These are phyloP conservation scores for Marasmius tenuissimus DNA, from an alignment of 1,284 basidiomycete genomes.

Conservation along the genomic window DNA sequence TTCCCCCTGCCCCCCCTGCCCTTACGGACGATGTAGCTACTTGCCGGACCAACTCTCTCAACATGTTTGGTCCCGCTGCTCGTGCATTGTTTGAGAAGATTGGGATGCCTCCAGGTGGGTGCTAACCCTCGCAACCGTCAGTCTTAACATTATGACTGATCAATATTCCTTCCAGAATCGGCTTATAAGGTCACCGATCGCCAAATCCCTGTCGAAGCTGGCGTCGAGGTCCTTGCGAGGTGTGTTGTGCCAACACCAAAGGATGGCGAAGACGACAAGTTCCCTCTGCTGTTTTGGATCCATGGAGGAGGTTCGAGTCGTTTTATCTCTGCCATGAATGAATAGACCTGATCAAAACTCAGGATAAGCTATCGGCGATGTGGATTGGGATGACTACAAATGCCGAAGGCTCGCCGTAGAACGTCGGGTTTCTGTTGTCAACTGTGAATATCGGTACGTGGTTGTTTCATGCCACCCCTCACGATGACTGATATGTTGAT, in stretches of 20 bases:
- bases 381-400: slow-evolving; percentile 14
- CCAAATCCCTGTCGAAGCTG: slow-evolving; percentile 8
- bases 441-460: slow-evolving; percentile 14
- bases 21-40: background rate
- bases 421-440: slow-evolving; percentile 12
- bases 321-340: background rate
- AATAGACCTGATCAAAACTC: background rate
- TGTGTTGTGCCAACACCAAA: slow-evolving; percentile 8
- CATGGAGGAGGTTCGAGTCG: slow-evolving; percentile 13
- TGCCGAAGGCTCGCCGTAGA: slow-evolving; percentile 12
- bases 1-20: background rate
- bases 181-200: slow-evolving; percentile 11
- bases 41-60: background rate
- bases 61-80: background rate
- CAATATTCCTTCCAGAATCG: background rate
- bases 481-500: background rate
- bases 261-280: slow-evolving; percentile 4
- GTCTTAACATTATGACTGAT: background rate
- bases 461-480: background rate
- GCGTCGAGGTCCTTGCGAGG: slow-evolving; percentile 6
- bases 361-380: slow-evolving; percentile 11
- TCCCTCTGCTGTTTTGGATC: slow-evolving; percentile 15
- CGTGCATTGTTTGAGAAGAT: background rate
- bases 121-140: background rate
- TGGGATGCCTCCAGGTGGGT: slow-evolving; percentile 9